A percentile compares a stretch with the other conserved stretches of the same genome.
Conservation (phyloP, 225 moss, liverwort and hornwort species). For the Rhytidiadelphus loreus region DNA sequence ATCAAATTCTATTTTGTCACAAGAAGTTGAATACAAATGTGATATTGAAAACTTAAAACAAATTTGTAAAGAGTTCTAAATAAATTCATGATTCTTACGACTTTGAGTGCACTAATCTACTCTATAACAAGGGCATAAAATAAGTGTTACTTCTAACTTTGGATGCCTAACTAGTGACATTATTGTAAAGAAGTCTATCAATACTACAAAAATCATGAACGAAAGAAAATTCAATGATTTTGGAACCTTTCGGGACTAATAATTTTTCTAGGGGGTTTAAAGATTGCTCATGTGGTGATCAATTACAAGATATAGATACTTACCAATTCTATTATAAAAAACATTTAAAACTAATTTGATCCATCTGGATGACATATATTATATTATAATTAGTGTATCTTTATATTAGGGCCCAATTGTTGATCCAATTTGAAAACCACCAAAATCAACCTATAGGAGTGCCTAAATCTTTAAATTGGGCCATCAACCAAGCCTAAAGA, state of each 20-base stretch:
- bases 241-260: rapidly evolving
- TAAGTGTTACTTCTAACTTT: neutral
- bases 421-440: rapidly evolving
- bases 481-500: neutral
- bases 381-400: rapidly evolving
- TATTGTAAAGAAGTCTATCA: neutral
- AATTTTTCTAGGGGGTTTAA: neutral
- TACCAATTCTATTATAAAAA: neutral
- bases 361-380: neutral
- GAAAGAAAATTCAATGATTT: neutral
- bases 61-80: neutral
- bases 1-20: neutral
- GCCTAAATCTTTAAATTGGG: neutral
- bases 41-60: too few relatives aligned
- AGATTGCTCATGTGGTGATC: rapidly evolving
- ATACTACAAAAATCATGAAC: neutral
- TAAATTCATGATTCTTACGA: neutral
- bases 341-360: neutral
- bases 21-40: rapidly evolving
- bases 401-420: neutral
- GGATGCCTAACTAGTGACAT: neutral
- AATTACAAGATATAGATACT: neutral
- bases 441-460: neutral
- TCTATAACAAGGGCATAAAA: neutral
- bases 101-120: too few relatives aligned